Evolutionary conservation across 148 eudicot genomes (phyloP).

Genomic region (Selenicereus undatus): DNA sequence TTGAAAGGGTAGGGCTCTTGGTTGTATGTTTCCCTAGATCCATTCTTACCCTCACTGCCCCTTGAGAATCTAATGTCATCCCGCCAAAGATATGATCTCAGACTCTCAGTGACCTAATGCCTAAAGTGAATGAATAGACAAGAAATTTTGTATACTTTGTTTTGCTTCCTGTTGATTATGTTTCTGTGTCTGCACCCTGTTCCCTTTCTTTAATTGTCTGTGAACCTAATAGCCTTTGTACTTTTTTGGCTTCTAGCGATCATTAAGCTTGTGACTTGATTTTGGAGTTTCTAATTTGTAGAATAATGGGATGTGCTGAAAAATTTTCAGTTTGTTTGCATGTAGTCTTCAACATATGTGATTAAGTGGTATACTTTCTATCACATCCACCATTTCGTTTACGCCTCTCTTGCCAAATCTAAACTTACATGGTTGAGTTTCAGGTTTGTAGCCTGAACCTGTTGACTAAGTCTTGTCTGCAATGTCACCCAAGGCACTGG

Average conservation of each 20-base stretch:
- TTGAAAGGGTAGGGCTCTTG: neutral
- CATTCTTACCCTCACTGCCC: no score
- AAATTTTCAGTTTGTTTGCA: neutral
- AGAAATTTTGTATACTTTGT: neutral
- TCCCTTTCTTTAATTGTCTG: neutral
- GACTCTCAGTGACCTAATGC: neutral
- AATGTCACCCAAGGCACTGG: slow-evolving; percentile 77
- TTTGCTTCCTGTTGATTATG: neutral
- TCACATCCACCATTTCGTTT: neutral
- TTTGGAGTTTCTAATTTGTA: neutral
- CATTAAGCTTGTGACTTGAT: no score
- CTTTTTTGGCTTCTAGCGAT: neutral
- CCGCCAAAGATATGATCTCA: neutral
- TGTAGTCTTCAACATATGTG: neutral
- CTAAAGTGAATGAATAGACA: neutral
- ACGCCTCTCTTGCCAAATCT: neutral
- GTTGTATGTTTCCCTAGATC: neutral
- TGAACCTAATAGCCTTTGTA: neutral
- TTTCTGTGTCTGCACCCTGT: neutral
- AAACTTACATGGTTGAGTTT: slow-evolving; percentile 8
- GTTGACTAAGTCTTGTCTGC: slow-evolving; percentile 9
- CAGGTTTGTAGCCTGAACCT: slow-evolving; percentile 33
- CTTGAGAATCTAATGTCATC: no score
- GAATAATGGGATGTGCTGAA: neutral
- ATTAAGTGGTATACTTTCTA: neutral